phyloP scores from a whole-genome alignment of 75 land plant species.

The Adiantum capillusveneris region DNA sequence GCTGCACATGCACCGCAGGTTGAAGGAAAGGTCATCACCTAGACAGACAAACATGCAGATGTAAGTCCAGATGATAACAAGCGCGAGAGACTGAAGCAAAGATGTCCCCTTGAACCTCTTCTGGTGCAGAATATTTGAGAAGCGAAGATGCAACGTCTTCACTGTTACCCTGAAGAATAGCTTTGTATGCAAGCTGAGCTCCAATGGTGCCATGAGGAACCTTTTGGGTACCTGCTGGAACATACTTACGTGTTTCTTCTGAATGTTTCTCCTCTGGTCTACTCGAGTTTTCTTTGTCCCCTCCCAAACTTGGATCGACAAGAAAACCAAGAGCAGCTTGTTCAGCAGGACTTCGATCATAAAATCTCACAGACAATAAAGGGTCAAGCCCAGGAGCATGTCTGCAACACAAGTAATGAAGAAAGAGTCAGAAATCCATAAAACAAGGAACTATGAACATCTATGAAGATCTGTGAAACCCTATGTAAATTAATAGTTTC shows the following conservation, averaged over 20 bases:
- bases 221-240: conserved; percentile 28
- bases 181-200: conserved; percentile 54
- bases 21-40: conserved; percentile 95
- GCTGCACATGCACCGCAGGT: conserved; percentile 92
- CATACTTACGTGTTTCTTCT: conserved; percentile 4
- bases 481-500: too few relatives aligned
- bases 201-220: conserved; percentile 87
- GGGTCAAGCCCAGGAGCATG: conserved; percentile 76
- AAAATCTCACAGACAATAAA: conserved; percentile 48
- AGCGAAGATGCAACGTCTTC: conserved; percentile 69
- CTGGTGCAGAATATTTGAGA: conserved; percentile 89
- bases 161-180: conserved; percentile 73
- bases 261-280: neutral
- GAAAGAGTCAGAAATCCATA: too few relatives aligned
- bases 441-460: too few relatives aligned
- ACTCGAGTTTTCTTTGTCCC: neutral
- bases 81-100: neutral
- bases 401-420: too few relatives aligned
- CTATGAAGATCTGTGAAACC: too few relatives aligned
- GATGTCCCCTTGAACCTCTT: conserved; percentile 52
- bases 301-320: conserved; percentile 21
- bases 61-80: neutral
- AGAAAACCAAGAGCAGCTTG: conserved; percentile 78
- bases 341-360: conserved; percentile 82
- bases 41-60: neutral